phyloP scores from a whole-genome alignment of 2,329 filamentous ascomycete genomes.

The Ambrosiella xylebori region DNA sequence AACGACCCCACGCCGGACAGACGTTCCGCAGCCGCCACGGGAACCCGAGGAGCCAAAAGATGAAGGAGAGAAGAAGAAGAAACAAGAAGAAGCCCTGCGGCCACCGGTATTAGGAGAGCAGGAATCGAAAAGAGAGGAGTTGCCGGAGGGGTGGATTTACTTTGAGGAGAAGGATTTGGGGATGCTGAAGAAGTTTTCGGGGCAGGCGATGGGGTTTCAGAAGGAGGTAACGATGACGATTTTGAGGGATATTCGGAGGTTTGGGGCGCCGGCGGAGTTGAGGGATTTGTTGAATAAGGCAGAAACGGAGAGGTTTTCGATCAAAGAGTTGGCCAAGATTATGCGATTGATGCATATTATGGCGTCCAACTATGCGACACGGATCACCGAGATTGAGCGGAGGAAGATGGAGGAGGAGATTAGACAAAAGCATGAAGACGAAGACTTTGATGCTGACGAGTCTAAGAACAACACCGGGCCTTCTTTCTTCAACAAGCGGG shows the following conservation, averaged over 20 bases:
- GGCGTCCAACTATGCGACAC: conserved; percentile 25
- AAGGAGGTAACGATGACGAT: conserved; percentile 40
- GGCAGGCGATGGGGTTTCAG: conserved; percentile 46
- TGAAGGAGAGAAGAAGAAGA: too few relatives aligned
- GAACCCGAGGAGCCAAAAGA: background rate
- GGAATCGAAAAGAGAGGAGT: conserved; percentile 7
- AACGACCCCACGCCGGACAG: conserved; percentile 21
- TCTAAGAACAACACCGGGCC: too few relatives aligned
- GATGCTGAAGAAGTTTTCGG: conserved; percentile 41
- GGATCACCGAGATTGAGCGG: conserved; percentile 5
- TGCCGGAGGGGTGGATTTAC: conserved; percentile 31
- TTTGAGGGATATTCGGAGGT: conserved; percentile 43
- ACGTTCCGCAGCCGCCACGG: conserved; percentile 17
- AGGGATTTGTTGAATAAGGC: conserved; percentile 39
- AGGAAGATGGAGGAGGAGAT: conserved; percentile 8
- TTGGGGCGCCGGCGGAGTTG: conserved; percentile 54
- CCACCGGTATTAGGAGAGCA: background rate
- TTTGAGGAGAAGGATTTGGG: conserved; percentile 30
- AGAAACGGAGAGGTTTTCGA: conserved; percentile 30
- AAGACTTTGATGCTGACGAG: conserved; percentile 14
- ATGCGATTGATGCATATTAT: conserved; percentile 38
- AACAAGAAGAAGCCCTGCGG: conserved; percentile 18
- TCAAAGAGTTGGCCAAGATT: conserved; percentile 40
- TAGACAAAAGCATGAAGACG: conserved; percentile 12
- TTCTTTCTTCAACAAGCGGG: conserved; percentile 13